Conservation (phyloP, 257 asterid genomes). For the Verbascum thapsus region DNA sequence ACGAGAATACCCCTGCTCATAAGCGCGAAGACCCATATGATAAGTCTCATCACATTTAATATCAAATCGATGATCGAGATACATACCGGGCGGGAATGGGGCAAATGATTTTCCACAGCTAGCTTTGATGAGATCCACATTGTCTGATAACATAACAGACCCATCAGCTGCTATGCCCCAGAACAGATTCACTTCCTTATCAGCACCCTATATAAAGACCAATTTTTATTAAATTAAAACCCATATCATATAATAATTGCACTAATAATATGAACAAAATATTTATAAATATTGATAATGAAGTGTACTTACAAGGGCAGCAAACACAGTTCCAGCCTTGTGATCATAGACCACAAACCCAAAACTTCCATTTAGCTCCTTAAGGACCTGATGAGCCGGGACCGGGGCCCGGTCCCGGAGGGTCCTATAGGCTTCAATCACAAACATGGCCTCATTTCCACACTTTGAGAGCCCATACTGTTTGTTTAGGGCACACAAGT, state of each 20-base stretch:
- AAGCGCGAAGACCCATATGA: too few species aligned
- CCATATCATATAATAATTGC: too few species aligned
- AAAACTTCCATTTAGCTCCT: slow-evolving; percentile 85
- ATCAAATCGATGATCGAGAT: too few species aligned
- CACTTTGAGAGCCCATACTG: slow-evolving; percentile 82
- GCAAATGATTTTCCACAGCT: slow-evolving; percentile 90
- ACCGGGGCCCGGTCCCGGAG: slow-evolving; percentile 89
- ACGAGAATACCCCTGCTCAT: too few species aligned
- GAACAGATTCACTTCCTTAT: slow-evolving; percentile 55
- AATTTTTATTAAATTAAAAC: not conserved
- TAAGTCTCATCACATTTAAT: too few species aligned
- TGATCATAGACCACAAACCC: slow-evolving; percentile 90
- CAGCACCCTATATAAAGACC: slow-evolving; percentile 65
- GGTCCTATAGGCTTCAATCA: slow-evolving; percentile 84
- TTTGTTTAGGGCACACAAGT: slow-evolving; percentile 67
- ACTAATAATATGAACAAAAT: not conserved
- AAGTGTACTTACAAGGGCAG: slow-evolving; percentile 69
- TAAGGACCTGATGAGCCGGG: slow-evolving; percentile 92
- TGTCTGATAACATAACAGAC: slow-evolving; percentile 83
- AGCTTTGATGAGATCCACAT: slow-evolving; percentile 57
- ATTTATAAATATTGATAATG: not conserved
- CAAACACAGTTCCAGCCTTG: slow-evolving; percentile 67
- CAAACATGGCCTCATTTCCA: slow-evolving; percentile 71
- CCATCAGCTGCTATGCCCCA: slow-evolving; percentile 92
- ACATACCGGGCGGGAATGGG: slow-evolving; percentile 93